Base-by-base conservation (phyloP, 768 basidiomycete species). In the Glaciozyma martinii region DNA sequence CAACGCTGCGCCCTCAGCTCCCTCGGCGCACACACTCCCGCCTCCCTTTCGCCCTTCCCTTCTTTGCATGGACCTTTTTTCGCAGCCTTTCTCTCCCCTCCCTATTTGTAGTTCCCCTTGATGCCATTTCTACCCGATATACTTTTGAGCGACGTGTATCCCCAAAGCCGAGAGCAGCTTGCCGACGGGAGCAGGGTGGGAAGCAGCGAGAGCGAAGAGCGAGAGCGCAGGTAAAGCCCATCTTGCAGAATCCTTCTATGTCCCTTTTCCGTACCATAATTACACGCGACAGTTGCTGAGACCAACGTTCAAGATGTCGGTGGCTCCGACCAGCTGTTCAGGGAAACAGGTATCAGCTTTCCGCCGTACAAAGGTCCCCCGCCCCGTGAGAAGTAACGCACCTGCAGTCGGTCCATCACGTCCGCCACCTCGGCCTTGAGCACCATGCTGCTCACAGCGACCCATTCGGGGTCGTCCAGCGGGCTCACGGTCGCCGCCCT, bases 241-340 rank as follows among this genome's bases (percentile, higher is more conserved):
- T 27, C 23, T 9, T 27, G 27, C 27, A 16, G 12, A 6, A 5
- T 52, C 23, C 5, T 27, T 52, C n/a, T 16, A 27, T 25, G 50
- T 9, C 2, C 15, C n/a, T 7, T 25, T 7, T 16, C 46, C 19
- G 16, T 21, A n/a, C 19, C 46, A 23, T 21, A 27, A 46, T 29
- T 79, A 90, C 37, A 97, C 93, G 76, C 92, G 83, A 80, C 93
- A 98, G 76, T 98, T 97, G 75, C 90, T 86, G 70, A 99, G 77
- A 67, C 85, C 88, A 75, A 94, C 88, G 59, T 93, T 84, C 70
- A 98, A 77, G 54, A 98, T 82, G 74, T 99, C 95, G 76, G 90
- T 84, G 5, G 95, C 94, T 21, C 95, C 95, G 46, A 85, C 81
- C 59, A 78, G 59, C 68, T 68, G 57, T n/a, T 5, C 7, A n/a